Evolutionary conservation across 805 yeast genomes (phyloP).

Genomic region (Candida peoriensis): DNA sequence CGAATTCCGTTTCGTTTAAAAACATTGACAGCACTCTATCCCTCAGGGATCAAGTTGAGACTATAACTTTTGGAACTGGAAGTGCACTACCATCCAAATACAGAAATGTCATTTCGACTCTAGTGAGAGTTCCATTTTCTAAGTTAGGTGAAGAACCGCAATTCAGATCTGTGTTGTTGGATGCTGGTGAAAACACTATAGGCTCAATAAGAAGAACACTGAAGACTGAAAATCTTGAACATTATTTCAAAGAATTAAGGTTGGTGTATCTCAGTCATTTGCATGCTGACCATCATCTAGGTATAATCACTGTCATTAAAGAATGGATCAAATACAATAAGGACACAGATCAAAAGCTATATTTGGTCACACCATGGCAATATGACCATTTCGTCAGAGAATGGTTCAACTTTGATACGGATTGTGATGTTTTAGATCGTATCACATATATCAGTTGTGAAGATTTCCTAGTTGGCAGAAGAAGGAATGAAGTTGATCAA

Average conservation of each 20-base stretch:
- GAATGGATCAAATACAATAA: slow-evolving; percentile 54
- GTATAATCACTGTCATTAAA: slow-evolving; percentile 62
- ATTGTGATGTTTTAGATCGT: slow-evolving; percentile 31
- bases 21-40: slow-evolving; percentile 8
- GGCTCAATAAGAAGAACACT: slow-evolving; percentile 66
- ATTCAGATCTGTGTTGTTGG: slow-evolving; percentile 56
- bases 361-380: slow-evolving; percentile 72
- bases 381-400: slow-evolving; percentile 63
- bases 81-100: slow-evolving; percentile 82
- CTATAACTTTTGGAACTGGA: slow-evolving; percentile 86
- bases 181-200: slow-evolving; percentile 93
- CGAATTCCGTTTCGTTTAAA: slow-evolving; percentile 16
- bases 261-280: slow-evolving; percentile 77
- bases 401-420: slow-evolving; percentile 51
- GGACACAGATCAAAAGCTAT: slow-evolving; percentile 38
- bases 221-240: slow-evolving; percentile 37
- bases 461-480: slow-evolving; percentile 39
- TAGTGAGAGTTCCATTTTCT: slow-evolving; percentile 62
- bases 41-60: slow-evolving; percentile 52
- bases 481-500: slow-evolving; percentile 27
- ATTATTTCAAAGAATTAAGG: slow-evolving; percentile 54
- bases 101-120: slow-evolving; percentile 79
- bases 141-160: slow-evolving; percentile 14
- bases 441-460: slow-evolving; percentile 57
- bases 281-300: slow-evolving; percentile 97